These are phyloP conservation scores for Aspergillus affinis DNA, from an alignment of 495 filamentous ascomycete genomes.

Conservation along the genomic window DNA sequence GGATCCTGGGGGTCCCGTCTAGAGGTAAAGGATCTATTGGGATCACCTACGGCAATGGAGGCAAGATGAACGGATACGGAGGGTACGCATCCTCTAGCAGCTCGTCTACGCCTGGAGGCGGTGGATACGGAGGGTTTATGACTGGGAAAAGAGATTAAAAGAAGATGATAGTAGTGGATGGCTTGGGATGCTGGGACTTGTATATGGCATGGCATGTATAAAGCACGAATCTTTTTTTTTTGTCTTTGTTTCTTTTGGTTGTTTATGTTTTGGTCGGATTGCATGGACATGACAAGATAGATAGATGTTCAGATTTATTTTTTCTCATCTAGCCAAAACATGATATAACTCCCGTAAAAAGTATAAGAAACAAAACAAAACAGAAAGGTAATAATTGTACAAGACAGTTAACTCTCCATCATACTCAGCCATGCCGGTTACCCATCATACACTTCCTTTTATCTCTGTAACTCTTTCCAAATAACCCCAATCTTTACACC, in stretches of 20 bases:
- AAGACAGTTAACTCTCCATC: not conserved
- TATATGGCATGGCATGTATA: not conserved
- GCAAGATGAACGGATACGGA: conserved; percentile 51
- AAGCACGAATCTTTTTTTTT: not conserved
- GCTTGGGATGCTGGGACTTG: not conserved
- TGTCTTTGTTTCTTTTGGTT: too few relatives aligned
- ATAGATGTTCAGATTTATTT: not conserved
- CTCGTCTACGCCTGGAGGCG: conserved; percentile 23
- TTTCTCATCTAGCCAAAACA: not conserved
- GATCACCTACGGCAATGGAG: conserved; percentile 45
- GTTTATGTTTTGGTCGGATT: not conserved
- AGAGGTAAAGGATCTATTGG: conserved; percentile 35
- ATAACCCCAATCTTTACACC: conserved; percentile 13
- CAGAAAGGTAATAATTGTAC: not conserved
- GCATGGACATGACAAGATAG: not conserved
- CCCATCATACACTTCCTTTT: not conserved
- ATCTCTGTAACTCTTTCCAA: not conserved
- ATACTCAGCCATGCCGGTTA: not conserved
- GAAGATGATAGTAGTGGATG: not conserved
- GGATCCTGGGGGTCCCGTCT: conserved; percentile 41
- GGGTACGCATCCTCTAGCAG: conserved; percentile 35
- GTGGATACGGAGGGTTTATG: conserved; percentile 45
- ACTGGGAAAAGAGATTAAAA: conserved; percentile 54
- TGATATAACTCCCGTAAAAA: not conserved
- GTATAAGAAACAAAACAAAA: not conserved